A percentile compares a stretch with the other conserved stretches of the same genome.
Conservation (phyloP, 2,329 filamentous ascomycete genomes). For the Fusarium heterosporum region DNA sequence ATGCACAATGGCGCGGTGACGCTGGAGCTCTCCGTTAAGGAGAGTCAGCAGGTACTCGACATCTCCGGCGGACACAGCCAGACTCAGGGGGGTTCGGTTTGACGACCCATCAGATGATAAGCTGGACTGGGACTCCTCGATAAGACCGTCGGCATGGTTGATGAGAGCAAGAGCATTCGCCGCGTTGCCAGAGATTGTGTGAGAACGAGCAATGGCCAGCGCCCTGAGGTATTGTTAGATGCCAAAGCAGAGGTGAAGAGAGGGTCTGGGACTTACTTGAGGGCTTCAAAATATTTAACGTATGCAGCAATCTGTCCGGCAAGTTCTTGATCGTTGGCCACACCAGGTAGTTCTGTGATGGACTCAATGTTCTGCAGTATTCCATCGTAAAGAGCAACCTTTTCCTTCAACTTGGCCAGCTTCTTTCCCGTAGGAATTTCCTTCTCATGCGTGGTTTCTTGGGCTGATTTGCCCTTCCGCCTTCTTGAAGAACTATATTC, state of each 20-base stretch:
- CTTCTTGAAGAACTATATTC: constrained; percentile 63
- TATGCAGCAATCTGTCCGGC: constrained; percentile 82
- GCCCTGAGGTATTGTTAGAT: constrained; percentile 64
- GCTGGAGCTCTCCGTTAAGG: constrained; percentile 78
- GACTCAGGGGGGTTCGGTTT: constrained; percentile 66
- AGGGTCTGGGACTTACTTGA: constrained; percentile 71
- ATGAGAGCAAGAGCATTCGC: constrained; percentile 88
- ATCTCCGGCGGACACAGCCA: constrained; percentile 73
- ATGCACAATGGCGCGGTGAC: constrained; percentile 87
- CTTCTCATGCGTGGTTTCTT: constrained; percentile 59
- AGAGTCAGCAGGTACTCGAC: constrained; percentile 69
- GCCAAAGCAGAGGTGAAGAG: neutral
- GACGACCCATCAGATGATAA: constrained; percentile 51
- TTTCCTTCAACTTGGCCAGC: constrained; percentile 84
- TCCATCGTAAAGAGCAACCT: constrained; percentile 89
- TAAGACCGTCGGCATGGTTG: constrained; percentile 75
- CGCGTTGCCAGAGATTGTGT: constrained; percentile 77
- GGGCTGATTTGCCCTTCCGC: constrained; percentile 56
- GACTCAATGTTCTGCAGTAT: constrained; percentile 91
- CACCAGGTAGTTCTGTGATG: constrained; percentile 88
- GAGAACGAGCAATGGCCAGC: constrained; percentile 86
- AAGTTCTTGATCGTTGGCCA: constrained; percentile 84
- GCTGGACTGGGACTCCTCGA: constrained; percentile 63
- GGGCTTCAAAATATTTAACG: constrained; percentile 83
- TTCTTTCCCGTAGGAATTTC: constrained; percentile 79